Evolutionary conservation across 2,329 filamentous ascomycete genomes (phyloP).

Genomic region (Incumbomyces delicatus): DNA sequence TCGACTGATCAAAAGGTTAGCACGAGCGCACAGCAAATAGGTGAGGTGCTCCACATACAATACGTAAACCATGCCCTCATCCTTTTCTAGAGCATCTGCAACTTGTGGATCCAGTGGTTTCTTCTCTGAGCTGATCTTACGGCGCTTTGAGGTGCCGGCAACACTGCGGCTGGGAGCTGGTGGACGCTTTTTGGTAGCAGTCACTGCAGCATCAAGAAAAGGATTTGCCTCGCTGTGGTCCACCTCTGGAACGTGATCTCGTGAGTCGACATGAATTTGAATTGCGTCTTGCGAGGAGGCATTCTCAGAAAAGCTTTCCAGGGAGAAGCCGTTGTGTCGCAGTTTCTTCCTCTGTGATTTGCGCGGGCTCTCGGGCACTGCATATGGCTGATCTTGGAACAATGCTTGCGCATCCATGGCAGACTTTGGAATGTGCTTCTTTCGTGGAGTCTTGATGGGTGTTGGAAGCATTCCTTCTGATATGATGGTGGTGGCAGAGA

Average conservation of each 20-base stretch:
- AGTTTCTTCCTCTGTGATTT: conserved; percentile 36
- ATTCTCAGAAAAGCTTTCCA: conserved; percentile 33
- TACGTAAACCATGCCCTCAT: conserved; percentile 51
- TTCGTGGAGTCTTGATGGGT: conserved; percentile 52
- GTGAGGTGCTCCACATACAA: conserved; percentile 42
- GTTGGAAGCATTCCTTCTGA: conserved; percentile 46
- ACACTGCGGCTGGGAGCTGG: conserved; percentile 19
- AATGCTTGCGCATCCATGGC: conserved; percentile 44
- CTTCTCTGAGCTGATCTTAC: conserved; percentile 24
- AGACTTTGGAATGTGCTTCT: conserved; percentile 39
- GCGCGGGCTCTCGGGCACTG: conserved; percentile 28
- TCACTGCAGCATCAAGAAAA: conserved; percentile 31
- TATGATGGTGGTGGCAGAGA: conserved; percentile 23
- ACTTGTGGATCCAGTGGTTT: conserved; percentile 31
- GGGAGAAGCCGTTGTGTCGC: conserved; percentile 35
- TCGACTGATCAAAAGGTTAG: conserved; percentile 36
- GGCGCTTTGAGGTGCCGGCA: conserved; percentile 27
- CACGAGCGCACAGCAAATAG: conserved; percentile 2
- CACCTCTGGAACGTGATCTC: conserved; percentile 48
- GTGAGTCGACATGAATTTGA: conserved; percentile 53
- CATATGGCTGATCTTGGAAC: conserved; percentile 37
- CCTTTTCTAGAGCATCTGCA: conserved; percentile 40
- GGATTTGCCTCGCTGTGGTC: conserved; percentile 46
- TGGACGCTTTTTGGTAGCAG: conserved; percentile 28
- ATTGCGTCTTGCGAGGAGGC: conserved; percentile 30